Percentiles rank a stretch among this genome's conserved stretches.
These are phyloP conservation scores for Knufia fluminis DNA, from an alignment of 2,329 filamentous ascomycete genomes.

Conservation along the genomic window DNA sequence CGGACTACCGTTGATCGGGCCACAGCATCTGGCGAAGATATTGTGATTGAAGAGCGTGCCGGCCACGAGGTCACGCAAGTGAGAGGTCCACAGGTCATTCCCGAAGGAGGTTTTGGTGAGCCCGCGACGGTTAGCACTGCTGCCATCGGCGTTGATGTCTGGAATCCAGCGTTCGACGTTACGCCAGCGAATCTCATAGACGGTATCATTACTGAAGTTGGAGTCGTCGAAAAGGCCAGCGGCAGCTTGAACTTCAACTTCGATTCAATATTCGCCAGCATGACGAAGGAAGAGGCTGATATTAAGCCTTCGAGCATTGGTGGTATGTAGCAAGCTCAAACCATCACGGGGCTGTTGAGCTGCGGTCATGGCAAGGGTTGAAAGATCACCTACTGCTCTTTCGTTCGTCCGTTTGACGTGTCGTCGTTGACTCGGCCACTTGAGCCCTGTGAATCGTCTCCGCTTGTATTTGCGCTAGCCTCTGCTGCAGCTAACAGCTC, in stretches of 20 bases:
- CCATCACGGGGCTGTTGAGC: no score
- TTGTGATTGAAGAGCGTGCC: conserved; percentile 83
- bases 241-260: conserved; percentile 64
- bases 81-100: conserved; percentile 62
- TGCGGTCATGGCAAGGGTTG: no score
- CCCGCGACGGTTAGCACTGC: conserved; percentile 72
- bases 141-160: conserved; percentile 66
- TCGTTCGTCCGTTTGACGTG: neutral
- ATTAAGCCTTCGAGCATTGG: neutral
- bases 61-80: conserved; percentile 74
- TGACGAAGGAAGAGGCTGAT: neutral
- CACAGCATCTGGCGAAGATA: conserved; percentile 67
- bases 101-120: conserved; percentile 50
- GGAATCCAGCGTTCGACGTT: conserved; percentile 96
- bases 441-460: neutral
- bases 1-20: conserved; percentile 85
- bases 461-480: conserved; percentile 26
- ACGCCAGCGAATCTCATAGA: conserved; percentile 85
- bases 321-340: conserved; percentile 2
- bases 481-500: conserved; percentile 41
- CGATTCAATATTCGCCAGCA: conserved; percentile 32
- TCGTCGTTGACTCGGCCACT: neutral
- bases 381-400: neutral
- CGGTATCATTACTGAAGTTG: conserved; percentile 85
- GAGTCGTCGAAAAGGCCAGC: conserved; percentile 67